Evolutionary conservation across 2,329 filamentous ascomycete species (phyloP), one percentile per base, ranked within the genome.

Genomic region (Botrytis tulipae): DNA sequence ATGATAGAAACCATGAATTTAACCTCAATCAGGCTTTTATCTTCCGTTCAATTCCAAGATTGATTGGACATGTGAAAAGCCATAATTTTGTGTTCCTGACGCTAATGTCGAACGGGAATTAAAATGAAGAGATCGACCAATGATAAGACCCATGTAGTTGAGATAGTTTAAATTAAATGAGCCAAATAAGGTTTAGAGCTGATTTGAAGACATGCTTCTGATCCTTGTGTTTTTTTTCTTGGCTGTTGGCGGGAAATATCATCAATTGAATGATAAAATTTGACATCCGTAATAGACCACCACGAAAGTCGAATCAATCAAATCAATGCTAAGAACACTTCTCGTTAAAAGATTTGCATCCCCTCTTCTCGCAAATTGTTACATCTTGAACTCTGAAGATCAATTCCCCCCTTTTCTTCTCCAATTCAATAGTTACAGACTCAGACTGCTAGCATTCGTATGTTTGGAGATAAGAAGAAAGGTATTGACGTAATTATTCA

Each of bases 1-100:
- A 62, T 35, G 42, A 70, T 22, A 40, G 32, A 40, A 61, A 42
- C 35, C 46, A 57, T 46, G n/a, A 32, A 42, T 60, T 59, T 4
- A 68, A 69, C 51, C 60, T 29, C 44, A 54, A 72, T 68, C 46
- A 59, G 61, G 37, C 46, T 37, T 72, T 71, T 37, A 48, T n/a
- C 22, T 59, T 54, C 40, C 40, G 32, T 32, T 57, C 16, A 70
- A 61, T 62, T 25, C 40, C 7, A 16, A 12, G 9, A 29, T 61
- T 57, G 35, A 72, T 72, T 72, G 70, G 70, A 37, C n/a, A 35
- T 12, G 22, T n/a, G 42, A 46, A 35, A 35, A 44, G 46, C 46
- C 48, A 37, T 16, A 57, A 67, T 67, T 35, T 35, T 35, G 18
- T 67, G 76, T 76, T 65, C 76, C 75, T 76, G 74, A 75, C 67